Base-by-base conservation (phyloP, 495 filamentous ascomycete species). In the Aspergillus steynii region DNA sequence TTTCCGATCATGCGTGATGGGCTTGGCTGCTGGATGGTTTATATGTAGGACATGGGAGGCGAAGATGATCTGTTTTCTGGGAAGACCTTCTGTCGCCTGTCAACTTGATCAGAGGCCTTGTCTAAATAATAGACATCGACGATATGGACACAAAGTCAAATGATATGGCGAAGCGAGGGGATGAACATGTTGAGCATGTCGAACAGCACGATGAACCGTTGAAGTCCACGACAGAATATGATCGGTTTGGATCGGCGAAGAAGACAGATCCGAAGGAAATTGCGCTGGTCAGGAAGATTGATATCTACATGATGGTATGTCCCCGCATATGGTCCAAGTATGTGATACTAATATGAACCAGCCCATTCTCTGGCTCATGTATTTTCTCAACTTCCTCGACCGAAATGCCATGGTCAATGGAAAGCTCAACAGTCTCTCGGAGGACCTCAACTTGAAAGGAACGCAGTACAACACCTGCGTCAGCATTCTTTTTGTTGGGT, bases 401-500 rank as follows among this genome's bases (percentile, higher is more conserved):
- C 71, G 83, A 29, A 83, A 82, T 60, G 67, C 65, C 29, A 68
- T 72, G 32, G 67, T 67, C 29, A 61, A 65, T 37, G 67, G 65
- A 15, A 70, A 70, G 46, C 68, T 83, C 15, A 68, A 76, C 49
- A 71, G 72, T n/a, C 62, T 83, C 0, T 69, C 74, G 15, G 63
- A 78, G 34, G 74, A 83, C 56, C 63, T 84, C 3, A 68, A 71
- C 9, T 64, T 85, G 27, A 54, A 69, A 8, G 75, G 74, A 25
- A 71, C 72, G 14, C 67, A 84, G 61, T 84, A 81, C 64, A 79
- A 88, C 62, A 76, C 82, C 5, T 79, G 77, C 50, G 80, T 82
- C 34, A 82, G 78, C 63, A 83, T 85, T 67, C 69, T 86, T 25
- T 85, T 86, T 60, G 82, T 85, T 28, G 82, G 82, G 26, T 82